These are phyloP conservation scores for Cercophora samala DNA, from an alignment of 495 filamentous ascomycete genomes.

Conservation along the genomic window DNA sequence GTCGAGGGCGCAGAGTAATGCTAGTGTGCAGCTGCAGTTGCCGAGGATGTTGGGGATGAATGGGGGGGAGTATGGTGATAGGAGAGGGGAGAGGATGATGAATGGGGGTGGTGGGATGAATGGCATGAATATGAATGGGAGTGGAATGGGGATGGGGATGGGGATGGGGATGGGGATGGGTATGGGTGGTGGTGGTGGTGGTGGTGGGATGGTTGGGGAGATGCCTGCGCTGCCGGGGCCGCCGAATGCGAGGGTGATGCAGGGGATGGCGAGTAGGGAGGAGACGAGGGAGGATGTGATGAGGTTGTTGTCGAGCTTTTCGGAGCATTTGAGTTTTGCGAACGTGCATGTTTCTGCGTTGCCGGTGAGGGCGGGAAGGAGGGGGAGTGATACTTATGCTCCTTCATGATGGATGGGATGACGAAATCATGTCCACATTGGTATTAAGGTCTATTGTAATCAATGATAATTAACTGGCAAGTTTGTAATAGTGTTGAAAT, in stretches of 20 bases:
- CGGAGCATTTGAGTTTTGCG: constrained; percentile 41
- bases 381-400: constrained; percentile 20
- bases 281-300: constrained; percentile 55
- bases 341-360: constrained; percentile 30
- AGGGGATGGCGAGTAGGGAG: constrained; percentile 46
- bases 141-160: constrained; percentile 8
- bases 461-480: neutral
- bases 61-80: neutral
- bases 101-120: constrained; percentile 4
- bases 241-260: constrained; percentile 50
- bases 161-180: constrained; percentile 12
- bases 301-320: constrained; percentile 49
- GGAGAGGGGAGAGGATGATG: neutral
- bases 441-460: neutral
- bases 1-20: constrained; percentile 17
- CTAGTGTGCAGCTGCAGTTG: constrained; percentile 22
- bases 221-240: constrained; percentile 38
- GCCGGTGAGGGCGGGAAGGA: constrained; percentile 27
- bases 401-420: neutral
- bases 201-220: constrained; percentile 17
- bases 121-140: neutral
- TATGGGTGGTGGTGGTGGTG: neutral
- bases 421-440: neutral
- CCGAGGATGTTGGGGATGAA: constrained; percentile 21
- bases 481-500: neutral